Conservation (phyloP, 805 yeast genomes). For the Clavispora vitiphila region DNA sequence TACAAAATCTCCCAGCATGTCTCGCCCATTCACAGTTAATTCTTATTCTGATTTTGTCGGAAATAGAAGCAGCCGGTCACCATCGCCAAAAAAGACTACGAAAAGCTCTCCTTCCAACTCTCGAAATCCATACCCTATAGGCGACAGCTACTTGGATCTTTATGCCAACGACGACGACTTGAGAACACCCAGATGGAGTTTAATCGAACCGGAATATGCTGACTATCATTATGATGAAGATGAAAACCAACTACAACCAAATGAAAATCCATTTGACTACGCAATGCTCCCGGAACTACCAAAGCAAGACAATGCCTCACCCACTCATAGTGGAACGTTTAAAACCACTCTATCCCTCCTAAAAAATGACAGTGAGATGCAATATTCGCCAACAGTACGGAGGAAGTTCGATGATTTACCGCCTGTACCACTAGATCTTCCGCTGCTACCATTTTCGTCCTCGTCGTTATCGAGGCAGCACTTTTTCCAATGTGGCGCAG, state of each 20-base stretch:
- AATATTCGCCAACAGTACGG: constrained; percentile 3
- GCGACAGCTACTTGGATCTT: constrained; percentile 6
- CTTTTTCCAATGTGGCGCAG: constrained; percentile 41
- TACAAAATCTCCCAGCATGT: constrained; percentile 4
- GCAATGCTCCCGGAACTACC: constrained; percentile 33
- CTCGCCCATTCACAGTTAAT: background rate
- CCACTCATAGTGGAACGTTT: constrained; percentile 9
- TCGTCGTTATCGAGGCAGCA: constrained; percentile 45
- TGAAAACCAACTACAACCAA: constrained; percentile 17
- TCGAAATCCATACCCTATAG: constrained; percentile 2
- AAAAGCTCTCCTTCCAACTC: constrained; percentile 3
- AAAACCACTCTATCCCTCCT: constrained; percentile 32
- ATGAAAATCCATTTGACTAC: constrained; percentile 27
- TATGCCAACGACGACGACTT: constrained; percentile 11
- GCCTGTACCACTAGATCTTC: constrained; percentile 44
- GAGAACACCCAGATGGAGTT: constrained; percentile 14
- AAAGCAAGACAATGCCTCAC: constrained; percentile 6
- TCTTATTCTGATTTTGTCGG: constrained; percentile 12
- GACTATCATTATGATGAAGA: constrained; percentile 10
- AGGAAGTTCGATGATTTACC: constrained; percentile 29
- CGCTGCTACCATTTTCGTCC: constrained; percentile 54
- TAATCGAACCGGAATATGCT: constrained; percentile 12
- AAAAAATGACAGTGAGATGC: constrained; percentile 14
- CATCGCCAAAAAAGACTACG: constrained; percentile 24
- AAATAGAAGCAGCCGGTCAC: constrained; percentile 20